Evolutionary conservation across 2,329 filamentous ascomycete species (phyloP), one percentile per base, ranked within the genome.

Genomic region (Periconia sp.): DNA sequence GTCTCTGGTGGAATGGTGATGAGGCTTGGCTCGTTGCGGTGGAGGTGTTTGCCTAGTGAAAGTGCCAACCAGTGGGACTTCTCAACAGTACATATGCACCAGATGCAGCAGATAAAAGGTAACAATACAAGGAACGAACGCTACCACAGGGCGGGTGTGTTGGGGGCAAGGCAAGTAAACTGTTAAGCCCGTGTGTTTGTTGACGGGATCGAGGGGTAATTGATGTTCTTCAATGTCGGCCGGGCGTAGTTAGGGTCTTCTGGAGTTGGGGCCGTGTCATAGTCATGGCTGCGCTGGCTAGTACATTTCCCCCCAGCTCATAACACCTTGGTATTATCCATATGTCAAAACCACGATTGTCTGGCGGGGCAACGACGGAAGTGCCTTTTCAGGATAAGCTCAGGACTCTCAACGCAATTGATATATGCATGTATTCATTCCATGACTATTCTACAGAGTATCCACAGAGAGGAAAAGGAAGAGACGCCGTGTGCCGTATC

Each of bases 181-280:
- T 15, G 30, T 40, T 15, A 41, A 20, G 41, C 42, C 19, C 18
- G n/a, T 19, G 49, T 56, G 55, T 57, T 57, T 57, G 55, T 57
- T 57, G 49, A 47, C 52, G 35, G 13, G n/a, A 40, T 52, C 45
- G 47, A 50, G 50, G 49, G 50, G 41, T 33, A 37, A 6, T 37
- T 37, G 33, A n/a, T n/a, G 15, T 37, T 27, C 23, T 27, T 27
- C 23, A 27, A 27, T 8, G 23, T 27, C 23, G 23, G 23, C 23
- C 23, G 23, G 23, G 5, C 23, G 23, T 27, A 27, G 23, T 27
- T 27, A 27, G 33, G 33, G n/a, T n/a, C n/a, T n/a, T n/a, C n/a
- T n/a, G n/a, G 11, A 37, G 33, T 14, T 13, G 13, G 33, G 33
- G 33, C 42, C 17, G 19, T 23, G 19, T 44, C 17, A 44, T 23